Percentiles rank a stretch among this genome's conserved stretches.
These are phyloP conservation scores for Colletotrichum magnum DNA, from an alignment of 2,329 filamentous ascomycete species.

Conservation along the genomic window DNA sequence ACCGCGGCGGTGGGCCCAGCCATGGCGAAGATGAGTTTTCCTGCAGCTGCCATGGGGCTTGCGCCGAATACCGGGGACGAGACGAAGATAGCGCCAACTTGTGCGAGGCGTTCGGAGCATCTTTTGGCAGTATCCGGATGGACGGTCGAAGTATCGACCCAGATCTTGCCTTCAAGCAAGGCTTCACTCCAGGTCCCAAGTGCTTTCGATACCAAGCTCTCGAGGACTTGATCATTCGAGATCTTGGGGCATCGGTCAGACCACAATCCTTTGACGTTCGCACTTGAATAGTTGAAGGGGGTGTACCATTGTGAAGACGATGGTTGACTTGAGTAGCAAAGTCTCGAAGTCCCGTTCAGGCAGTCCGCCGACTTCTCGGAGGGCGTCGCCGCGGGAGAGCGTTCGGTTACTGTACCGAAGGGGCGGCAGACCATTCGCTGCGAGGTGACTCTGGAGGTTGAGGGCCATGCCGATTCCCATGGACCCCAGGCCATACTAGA, in stretches of 20 bases:
- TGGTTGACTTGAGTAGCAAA: constrained; percentile 52
- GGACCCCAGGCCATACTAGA: constrained; percentile 54
- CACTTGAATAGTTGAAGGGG: not conserved
- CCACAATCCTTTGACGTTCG: not conserved
- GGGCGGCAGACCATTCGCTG: constrained; percentile 47
- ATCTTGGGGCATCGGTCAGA: constrained; percentile 9
- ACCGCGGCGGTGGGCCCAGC: constrained; percentile 52
- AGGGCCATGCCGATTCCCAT: constrained; percentile 60
- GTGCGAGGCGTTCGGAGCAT: constrained; percentile 23
- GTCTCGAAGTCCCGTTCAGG: constrained; percentile 52
- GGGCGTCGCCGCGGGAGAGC: constrained; percentile 52
- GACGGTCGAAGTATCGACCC: constrained; percentile 46
- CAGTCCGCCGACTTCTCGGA: constrained; percentile 51
- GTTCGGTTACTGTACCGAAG: constrained; percentile 57
- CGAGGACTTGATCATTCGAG: constrained; percentile 30
- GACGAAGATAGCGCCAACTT: constrained; percentile 46
- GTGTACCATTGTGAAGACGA: constrained; percentile 58
- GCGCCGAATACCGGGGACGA: constrained; percentile 59
- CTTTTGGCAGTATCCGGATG: constrained; percentile 48
- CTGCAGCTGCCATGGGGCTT: constrained; percentile 56
- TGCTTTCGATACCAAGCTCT: constrained; percentile 25
- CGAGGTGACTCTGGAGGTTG: constrained; percentile 57
- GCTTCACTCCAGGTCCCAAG: constrained; percentile 12
- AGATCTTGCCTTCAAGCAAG: constrained; percentile 40
- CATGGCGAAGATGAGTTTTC: constrained; percentile 59